These are phyloP conservation scores for Echria macrotheca DNA, from an alignment of 495 filamentous ascomycete genomes.

Conservation along the genomic window DNA sequence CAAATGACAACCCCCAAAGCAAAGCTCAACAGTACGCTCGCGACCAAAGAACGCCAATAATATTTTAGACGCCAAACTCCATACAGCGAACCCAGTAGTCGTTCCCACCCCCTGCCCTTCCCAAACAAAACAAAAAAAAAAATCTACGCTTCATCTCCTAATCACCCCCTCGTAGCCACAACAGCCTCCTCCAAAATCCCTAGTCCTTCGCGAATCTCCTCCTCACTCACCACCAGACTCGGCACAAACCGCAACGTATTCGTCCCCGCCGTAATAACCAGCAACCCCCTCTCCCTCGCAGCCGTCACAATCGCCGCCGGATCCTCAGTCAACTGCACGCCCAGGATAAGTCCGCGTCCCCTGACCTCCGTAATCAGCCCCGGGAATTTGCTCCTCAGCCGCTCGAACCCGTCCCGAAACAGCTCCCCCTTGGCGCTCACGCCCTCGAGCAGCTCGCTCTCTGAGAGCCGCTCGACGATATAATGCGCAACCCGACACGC, in stretches of 20 bases:
- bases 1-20: no score
- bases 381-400: conserved; percentile 62
- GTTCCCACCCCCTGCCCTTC: background rate
- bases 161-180: conserved; percentile 25
- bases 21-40: no score
- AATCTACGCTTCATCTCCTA: background rate
- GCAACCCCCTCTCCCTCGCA: conserved; percentile 77
- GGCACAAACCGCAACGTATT: conserved; percentile 88
- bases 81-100: background rate
- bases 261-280: conserved; percentile 86
- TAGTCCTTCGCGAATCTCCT: conserved; percentile 71
- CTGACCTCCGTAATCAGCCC: conserved; percentile 69
- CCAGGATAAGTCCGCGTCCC: conserved; percentile 78
- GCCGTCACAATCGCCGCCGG: conserved; percentile 70
- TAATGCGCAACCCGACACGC: conserved; percentile 78
- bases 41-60: background rate
- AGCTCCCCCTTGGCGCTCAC: conserved; percentile 61
- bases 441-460: conserved; percentile 54
- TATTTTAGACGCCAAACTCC: conserved; percentile 14
- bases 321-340: conserved; percentile 70
- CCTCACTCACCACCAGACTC: conserved; percentile 67
- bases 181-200: conserved; percentile 74
- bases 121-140: background rate
- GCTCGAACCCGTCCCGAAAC: conserved; percentile 59
- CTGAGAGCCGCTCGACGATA: conserved; percentile 67